Percentiles rank a stretch among this genome's conserved stretches.
These are phyloP conservation scores for Auriscalpium vulgare DNA, from an alignment of 768 basidiomycete species.

Conservation along the genomic window DNA sequence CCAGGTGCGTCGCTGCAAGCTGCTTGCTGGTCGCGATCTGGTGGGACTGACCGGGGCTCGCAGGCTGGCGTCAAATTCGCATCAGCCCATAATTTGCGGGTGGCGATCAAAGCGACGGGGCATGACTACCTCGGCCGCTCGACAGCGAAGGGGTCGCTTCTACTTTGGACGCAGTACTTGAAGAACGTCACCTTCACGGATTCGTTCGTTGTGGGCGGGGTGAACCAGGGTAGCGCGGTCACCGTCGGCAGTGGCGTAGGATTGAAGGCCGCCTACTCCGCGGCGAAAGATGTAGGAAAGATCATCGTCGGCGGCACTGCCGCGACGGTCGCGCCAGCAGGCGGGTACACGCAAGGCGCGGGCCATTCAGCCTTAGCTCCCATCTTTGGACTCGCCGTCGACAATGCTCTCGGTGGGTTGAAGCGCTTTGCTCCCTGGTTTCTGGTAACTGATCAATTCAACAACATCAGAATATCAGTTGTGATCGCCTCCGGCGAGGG, in stretches of 20 bases:
- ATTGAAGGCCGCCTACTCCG: conserved; percentile 11
- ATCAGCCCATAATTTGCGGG: conserved; percentile 20
- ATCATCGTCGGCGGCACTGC: conserved; percentile 18
- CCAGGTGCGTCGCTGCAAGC: conserved; percentile 2
- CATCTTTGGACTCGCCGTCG: conserved; percentile 17
- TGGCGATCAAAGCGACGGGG: conserved; percentile 26
- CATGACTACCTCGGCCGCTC: conserved; percentile 40
- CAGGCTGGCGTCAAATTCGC: conserved; percentile 27
- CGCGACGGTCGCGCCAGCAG: conserved; percentile 15
- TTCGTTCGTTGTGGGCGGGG: conserved; percentile 9
- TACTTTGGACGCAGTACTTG: conserved; percentile 34
- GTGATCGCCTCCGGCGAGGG: background rate
- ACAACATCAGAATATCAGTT: conserved; percentile 4
- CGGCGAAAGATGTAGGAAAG: conserved; percentile 12
- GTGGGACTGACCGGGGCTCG: background rate
- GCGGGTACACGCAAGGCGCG: conserved; percentile 19
- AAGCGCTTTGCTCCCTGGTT: background rate
- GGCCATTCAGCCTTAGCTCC: conserved; percentile 19
- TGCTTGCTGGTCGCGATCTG: background rate
- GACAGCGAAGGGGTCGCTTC: conserved; percentile 30
- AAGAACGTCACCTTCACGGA: conserved; percentile 26
- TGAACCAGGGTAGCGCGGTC: conserved; percentile 19
- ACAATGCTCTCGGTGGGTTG: conserved; percentile 18
- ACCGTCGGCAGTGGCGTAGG: conserved; percentile 18
- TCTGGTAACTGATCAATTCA: background rate